phyloP scores from a whole-genome alignment of 1,284 basidiomycete species.

The Gymnopus androsaceus region DNA sequence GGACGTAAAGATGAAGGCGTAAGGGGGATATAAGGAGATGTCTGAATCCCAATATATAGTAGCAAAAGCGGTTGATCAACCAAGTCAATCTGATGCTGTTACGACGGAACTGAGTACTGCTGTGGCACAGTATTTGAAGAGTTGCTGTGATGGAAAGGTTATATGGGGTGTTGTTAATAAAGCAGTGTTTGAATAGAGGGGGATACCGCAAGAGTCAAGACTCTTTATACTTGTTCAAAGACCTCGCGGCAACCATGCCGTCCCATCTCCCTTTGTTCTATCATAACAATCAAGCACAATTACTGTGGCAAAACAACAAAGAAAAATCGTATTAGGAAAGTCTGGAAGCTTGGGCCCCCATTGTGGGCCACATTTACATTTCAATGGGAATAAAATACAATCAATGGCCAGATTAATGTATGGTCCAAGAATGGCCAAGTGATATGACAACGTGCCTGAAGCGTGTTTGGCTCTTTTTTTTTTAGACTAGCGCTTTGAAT shows the following conservation, averaged over 20 bases:
- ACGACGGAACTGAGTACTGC: neutral
- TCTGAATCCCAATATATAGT: neutral
- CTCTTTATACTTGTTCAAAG: slow-evolving; percentile 7
- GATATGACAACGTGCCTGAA: no score
- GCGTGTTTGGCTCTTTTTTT: no score
- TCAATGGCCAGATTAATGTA: no score
- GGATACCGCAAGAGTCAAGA: neutral
- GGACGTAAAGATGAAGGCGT: neutral
- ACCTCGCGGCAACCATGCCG: slow-evolving; percentile 7
- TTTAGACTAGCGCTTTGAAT: no score
- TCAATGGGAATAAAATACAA: no score
- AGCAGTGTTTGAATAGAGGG: neutral
- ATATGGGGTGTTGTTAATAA: neutral
- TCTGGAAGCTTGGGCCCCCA: neutral
- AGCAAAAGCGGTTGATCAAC: neutral
- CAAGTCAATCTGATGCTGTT: slow-evolving; percentile 7
- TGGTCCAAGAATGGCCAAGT: no score
- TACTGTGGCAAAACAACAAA: slow-evolving; percentile 2
- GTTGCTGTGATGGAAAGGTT: neutral
- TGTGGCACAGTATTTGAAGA: neutral
- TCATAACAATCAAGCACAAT: neutral
- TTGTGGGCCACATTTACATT: no score
- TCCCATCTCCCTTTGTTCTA: slow-evolving; percentile 8
- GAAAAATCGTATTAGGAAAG: neutral
- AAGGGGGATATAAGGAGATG: neutral